A percentile compares a stretch with the other conserved stretches of the same genome.
These are phyloP conservation scores for Sarocladium brachiariae DNA, from an alignment of 2,329 filamentous ascomycete species.

Conservation along the genomic window DNA sequence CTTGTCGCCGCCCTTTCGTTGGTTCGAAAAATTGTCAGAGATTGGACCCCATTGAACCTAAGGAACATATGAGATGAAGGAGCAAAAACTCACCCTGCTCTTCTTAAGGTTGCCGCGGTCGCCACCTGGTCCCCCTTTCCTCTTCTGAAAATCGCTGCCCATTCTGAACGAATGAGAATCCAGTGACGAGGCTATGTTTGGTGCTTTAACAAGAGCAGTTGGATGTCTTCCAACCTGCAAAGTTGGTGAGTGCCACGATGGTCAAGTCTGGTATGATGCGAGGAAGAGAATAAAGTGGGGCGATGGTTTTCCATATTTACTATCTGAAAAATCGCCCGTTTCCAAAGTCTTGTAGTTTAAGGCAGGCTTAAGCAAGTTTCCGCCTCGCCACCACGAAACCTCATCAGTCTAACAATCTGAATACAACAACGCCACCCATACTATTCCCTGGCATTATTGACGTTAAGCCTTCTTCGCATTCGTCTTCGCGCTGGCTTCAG, in stretches of 20 bases:
- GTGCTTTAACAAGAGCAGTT: neutral
- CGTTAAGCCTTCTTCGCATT: conserved; percentile 44
- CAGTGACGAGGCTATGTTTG: neutral
- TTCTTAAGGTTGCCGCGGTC: conserved; percentile 27
- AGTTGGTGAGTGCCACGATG: too few relatives aligned
- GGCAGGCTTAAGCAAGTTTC: too few relatives aligned
- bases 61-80: too few relatives aligned
- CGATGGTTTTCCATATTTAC: neutral
- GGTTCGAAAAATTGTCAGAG: neutral
- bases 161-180: conserved; percentile 16
- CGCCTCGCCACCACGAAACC: neutral
- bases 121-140: conserved; percentile 25
- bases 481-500: conserved; percentile 61
- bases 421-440: neutral
- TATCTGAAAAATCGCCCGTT: neutral
- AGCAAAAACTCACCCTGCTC: conserved; percentile 37
- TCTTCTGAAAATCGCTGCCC: conserved; percentile 26
- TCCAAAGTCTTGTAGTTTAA: neutral
- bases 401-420: neutral
- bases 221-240: too few relatives aligned
- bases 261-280: neutral
- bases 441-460: conserved; percentile 9
- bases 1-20: conserved; percentile 24
- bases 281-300: neutral
- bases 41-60: too few relatives aligned